phyloP scores from a whole-genome alignment of 306 rosid species.

The Gynostemma pentaphyllum region DNA sequence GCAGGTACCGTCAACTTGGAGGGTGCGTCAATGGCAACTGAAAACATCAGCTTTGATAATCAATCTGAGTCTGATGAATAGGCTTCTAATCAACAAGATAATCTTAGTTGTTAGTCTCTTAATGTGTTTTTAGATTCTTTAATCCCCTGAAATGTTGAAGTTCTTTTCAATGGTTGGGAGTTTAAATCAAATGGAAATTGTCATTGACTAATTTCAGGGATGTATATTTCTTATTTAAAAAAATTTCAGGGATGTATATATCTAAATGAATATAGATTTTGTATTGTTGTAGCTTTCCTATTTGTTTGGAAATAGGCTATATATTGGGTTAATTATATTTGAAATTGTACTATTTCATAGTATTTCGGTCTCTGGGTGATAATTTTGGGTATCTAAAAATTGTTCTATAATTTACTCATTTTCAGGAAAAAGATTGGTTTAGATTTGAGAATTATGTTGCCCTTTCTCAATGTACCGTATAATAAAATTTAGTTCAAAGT shows the following conservation, averaged over 20 bases:
- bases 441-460: no score
- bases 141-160: not conserved
- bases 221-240: conserved; percentile 6
- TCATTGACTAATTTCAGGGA: not conserved
- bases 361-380: no score
- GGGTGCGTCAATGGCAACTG: conserved; percentile 17
- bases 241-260: no score
- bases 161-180: not conserved
- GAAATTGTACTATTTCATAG: no score
- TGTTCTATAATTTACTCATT: no score
- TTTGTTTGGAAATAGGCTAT: not conserved
- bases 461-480: no score
- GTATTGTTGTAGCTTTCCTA: not conserved
- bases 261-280: not conserved
- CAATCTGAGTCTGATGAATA: conserved; percentile 39
- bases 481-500: no score
- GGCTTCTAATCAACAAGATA: conserved; percentile 12
- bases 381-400: no score
- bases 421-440: no score
- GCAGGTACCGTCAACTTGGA: conserved; percentile 20
- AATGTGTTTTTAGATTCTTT: not conserved
- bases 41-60: conserved; percentile 37
- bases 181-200: not conserved
- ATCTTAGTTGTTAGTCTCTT: not conserved
- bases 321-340: no score